Conservation (phyloP, 192 early-diverging fungal species). For the Gamsiella multidivaricata region DNA sequence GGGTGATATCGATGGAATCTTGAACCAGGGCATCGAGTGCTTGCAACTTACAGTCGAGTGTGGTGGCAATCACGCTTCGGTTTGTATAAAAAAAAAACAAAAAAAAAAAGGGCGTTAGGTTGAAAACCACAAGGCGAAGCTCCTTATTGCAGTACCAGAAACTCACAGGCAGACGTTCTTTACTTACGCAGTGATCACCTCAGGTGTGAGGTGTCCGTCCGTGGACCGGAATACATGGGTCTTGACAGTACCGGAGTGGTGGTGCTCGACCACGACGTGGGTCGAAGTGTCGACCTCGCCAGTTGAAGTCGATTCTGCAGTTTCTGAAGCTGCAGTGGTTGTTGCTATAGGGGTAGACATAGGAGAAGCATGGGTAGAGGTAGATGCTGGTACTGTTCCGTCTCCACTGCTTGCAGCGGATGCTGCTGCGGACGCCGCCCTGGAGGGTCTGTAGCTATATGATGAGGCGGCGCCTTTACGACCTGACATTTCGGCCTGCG, state of each 20-base stretch:
- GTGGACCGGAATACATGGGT: slow-evolving; percentile 42
- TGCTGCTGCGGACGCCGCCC: too few species aligned
- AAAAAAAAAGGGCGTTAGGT: too few species aligned
- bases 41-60: slow-evolving; percentile 9
- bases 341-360: too few species aligned
- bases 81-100: neutral
- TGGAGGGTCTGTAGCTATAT: too few species aligned
- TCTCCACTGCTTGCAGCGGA: too few species aligned
- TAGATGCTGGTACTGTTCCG: too few species aligned
- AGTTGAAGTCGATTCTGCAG: neutral
- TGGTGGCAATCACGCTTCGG: neutral
- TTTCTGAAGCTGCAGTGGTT: neutral
- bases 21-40: slow-evolving; percentile 11
- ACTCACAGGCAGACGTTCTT: too few species aligned
- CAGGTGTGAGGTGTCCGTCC: slow-evolving; percentile 28
- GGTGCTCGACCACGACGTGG: slow-evolving; percentile 43
- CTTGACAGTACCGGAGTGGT: slow-evolving; percentile 26
- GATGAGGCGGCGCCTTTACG: too few species aligned
- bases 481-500: too few species aligned
- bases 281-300: slow-evolving; percentile 19
- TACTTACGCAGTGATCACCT: neutral
- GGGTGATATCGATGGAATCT: slow-evolving; percentile 8
- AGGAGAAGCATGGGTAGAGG: too few species aligned
- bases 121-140: too few species aligned
- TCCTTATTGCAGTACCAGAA: too few species aligned